Conservation (phyloP, 2,329 filamentous ascomycete genomes). For the Didymella pomorum region DNA sequence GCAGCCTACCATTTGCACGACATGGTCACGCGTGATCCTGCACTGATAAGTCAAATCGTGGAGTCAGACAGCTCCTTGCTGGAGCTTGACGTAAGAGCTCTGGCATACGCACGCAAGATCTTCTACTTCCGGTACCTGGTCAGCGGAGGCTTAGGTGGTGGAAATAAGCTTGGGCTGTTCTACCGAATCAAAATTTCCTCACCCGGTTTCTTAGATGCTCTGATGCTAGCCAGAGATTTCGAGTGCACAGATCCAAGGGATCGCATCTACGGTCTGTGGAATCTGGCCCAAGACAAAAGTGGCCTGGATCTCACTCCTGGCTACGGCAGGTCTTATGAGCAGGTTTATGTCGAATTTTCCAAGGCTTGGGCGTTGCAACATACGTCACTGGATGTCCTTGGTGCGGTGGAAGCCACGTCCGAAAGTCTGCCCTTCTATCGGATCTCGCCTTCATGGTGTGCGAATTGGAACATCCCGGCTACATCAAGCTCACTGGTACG, state of each 20-base stretch:
- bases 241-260: not conserved
- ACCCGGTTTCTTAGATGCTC: not conserved
- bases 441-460: not conserved
- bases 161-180: not conserved
- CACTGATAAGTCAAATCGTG: not conserved
- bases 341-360: not conserved
- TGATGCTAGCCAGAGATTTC: not conserved
- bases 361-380: not conserved
- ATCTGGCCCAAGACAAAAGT: not conserved
- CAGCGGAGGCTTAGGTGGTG: not conserved
- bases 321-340: not conserved
- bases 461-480: not conserved
- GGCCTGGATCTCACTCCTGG: not conserved
- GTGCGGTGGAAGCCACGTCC: not conserved
- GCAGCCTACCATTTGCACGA: not conserved
- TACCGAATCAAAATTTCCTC: not conserved
- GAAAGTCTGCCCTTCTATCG: not conserved
- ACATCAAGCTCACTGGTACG: not conserved
- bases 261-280: not conserved
- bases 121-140: not conserved
- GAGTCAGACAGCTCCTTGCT: not conserved
- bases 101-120: not conserved
- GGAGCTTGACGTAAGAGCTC: not conserved
- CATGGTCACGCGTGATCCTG: not conserved
- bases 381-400: not conserved